Evolutionary conservation across 2,329 filamentous ascomycete genomes (phyloP), one percentile per base, ranked within the genome.

Genomic region (Penicillium sclerotiorum): DNA sequence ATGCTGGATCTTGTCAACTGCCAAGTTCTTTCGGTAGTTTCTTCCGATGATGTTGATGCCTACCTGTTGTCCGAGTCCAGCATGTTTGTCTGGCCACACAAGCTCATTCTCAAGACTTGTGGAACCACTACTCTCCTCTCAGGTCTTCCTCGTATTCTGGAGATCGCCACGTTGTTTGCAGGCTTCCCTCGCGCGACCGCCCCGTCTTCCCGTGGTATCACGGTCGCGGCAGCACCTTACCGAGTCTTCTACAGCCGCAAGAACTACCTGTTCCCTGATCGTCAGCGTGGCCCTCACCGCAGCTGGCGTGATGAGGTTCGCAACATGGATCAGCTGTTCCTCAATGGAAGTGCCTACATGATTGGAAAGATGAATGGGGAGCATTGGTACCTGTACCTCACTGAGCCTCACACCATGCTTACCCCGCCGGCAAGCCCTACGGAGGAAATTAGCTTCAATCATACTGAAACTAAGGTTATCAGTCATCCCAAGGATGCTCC

Each of bases 81-180:
- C 88, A 96, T 99, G 92, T 99, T 99, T 70, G 90, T 99, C 63
- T 99, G 96, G 73, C 91, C 92, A n/a, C 94, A 99, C 83, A 99
- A 99, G 80, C 83, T 99, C 57, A 96, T 99, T 53, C 80, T 99
- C 60, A 99, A 99, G 83, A 99, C 94, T 7, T 99, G 94, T 66
- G 94, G 94, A 53, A 99, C 94, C 20, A 99, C 94, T 12, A 99
- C 94, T 2, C 78, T 99, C 45, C 83, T 99, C 6, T 87, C 89
- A 40, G 94, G 94, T 17, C 81, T 99, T 38, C 90, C 90, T 60
- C 90, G 90, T 60, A 87, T 99, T 71, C 80, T 99, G 46, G 90
- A 95, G 70, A 96, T 97, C 65, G 94, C 94, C 23, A 89, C 91
- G 40, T 75, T 86, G 42, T 81, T 93, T 59, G 93, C 90, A 41